A percentile compares a stretch with the other conserved stretches of the same genome.
These are phyloP conservation scores for Funneliformis geosporum DNA, from an alignment of 192 early-diverging fungal genomes.

Conservation along the genomic window DNA sequence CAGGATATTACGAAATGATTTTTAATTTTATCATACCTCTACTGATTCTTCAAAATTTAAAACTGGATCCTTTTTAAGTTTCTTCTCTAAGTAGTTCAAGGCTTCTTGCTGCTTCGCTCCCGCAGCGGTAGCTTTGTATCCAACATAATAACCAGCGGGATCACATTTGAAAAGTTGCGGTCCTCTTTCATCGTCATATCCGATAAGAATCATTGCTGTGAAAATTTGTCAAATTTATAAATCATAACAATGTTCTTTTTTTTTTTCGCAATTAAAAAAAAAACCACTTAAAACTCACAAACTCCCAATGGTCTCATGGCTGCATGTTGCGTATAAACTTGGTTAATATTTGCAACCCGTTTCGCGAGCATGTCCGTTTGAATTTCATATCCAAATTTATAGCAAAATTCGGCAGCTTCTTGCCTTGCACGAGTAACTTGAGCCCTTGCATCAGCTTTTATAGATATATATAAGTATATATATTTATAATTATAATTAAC, in stretches of 20 bases:
- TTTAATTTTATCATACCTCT: constrained; percentile 61
- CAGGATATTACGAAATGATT: neutral
- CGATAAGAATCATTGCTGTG: constrained; percentile 94
- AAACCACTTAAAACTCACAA: constrained; percentile 60
- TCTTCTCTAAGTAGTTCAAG: constrained; percentile 96
- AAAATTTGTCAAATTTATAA: constrained; percentile 5
- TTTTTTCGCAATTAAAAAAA: neutral
- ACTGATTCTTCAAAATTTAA: constrained; percentile 85
- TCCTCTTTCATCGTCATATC: constrained; percentile 93
- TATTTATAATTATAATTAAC: constrained; percentile 7
- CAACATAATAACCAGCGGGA: constrained; percentile 97
- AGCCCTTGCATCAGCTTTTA: constrained; percentile 84
- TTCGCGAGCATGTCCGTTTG: constrained; percentile 96
- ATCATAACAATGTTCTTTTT: neutral
- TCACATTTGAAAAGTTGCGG: constrained; percentile 98
- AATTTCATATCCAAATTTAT: constrained; percentile 99
- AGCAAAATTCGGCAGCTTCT: constrained; percentile 97
- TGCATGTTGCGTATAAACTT: constrained; percentile 99
- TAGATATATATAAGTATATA: neutral
- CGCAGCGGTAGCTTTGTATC: constrained; percentile 93
- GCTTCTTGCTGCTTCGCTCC: constrained; percentile 97
- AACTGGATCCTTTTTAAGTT: constrained; percentile 87
- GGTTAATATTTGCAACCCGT: constrained; percentile 96
- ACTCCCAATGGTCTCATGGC: constrained; percentile 97
- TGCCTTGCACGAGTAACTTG: constrained; percentile 90